A percentile compares a stretch with the other conserved stretches of the same genome.
These are phyloP conservation scores for Coemansia sp. DNA, from an alignment of 192 early-diverging fungal species.

Conservation along the genomic window DNA sequence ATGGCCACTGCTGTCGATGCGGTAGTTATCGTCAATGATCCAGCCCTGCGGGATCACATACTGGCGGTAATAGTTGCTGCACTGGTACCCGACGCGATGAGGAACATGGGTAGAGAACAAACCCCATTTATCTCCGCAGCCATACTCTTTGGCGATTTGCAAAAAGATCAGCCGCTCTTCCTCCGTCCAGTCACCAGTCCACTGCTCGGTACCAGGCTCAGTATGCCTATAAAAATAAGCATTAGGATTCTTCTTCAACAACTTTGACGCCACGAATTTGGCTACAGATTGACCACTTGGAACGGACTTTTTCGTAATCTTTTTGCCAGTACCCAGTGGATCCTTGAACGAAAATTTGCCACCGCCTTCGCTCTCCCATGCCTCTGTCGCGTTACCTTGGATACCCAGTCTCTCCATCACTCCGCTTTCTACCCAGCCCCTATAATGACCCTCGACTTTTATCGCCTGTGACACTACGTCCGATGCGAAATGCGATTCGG, in stretches of 20 bases:
- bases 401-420: constrained; percentile 66
- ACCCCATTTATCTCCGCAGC: constrained; percentile 60
- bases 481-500: constrained; percentile 63
- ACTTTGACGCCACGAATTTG: constrained; percentile 61
- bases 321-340: constrained; percentile 61
- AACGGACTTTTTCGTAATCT: constrained; percentile 27
- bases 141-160: constrained; percentile 44
- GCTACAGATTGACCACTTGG: constrained; percentile 53
- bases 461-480: constrained; percentile 59
- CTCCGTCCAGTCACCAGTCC: constrained; percentile 75
- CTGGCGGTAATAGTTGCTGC: constrained; percentile 60
- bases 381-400: constrained; percentile 61
- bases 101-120: constrained; percentile 45
- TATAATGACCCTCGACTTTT: constrained; percentile 65
- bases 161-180: constrained; percentile 67
- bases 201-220: constrained; percentile 75
- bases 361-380: constrained; percentile 79
- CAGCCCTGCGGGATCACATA: constrained; percentile 53
- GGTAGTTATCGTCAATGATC: constrained; percentile 57
- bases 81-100: constrained; percentile 57
- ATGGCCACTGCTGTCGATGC: constrained; percentile 38
- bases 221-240: constrained; percentile 79
- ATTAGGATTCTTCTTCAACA: constrained; percentile 79
- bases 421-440: constrained; percentile 65
- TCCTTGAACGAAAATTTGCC: constrained; percentile 73